Conservation (phyloP, 2,329 filamentous ascomycete genomes). For the Boeremia lycopersici region DNA sequence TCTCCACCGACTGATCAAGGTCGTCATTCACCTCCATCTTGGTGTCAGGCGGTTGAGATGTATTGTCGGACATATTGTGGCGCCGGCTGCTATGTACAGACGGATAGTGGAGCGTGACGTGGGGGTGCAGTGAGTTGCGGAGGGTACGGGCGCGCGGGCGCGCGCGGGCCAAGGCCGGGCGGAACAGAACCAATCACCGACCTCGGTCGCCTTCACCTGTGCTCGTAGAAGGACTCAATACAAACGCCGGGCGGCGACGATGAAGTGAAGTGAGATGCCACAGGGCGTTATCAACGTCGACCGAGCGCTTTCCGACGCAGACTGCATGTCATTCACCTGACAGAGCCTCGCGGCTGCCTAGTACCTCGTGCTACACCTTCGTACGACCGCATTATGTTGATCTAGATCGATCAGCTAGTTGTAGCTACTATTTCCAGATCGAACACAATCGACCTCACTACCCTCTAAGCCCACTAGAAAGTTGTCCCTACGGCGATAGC, state of each 20-base stretch:
- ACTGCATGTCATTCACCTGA: not conserved
- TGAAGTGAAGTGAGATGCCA: not conserved
- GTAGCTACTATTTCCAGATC: too few relatives aligned
- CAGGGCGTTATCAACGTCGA: not conserved
- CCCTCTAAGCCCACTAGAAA: too few relatives aligned
- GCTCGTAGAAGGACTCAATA: too few relatives aligned
- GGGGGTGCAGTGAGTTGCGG: conserved; percentile 19
- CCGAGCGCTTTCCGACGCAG: too few relatives aligned
- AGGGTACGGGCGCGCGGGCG: conserved; percentile 13
- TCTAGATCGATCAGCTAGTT: too few relatives aligned
- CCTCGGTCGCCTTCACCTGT: not conserved
- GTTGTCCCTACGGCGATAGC: too few relatives aligned
- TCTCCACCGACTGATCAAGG: conserved; percentile 50
- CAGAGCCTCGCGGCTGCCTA: conserved; percentile 4
- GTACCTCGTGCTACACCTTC: not conserved
- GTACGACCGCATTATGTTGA: too few relatives aligned
- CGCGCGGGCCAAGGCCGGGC: not conserved
- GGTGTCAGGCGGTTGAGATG: conserved; percentile 36
- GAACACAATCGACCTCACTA: too few relatives aligned
- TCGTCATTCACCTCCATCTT: conserved; percentile 45
- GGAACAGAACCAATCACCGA: conserved; percentile 13
- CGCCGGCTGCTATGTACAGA: conserved; percentile 6
- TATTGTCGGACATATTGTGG: conserved; percentile 41
- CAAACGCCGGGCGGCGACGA: not conserved
- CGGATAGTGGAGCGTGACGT: conserved; percentile 12